phyloP scores from a whole-genome alignment of 1,139 yeast genomes.

The Fermentozyma sake region DNA sequence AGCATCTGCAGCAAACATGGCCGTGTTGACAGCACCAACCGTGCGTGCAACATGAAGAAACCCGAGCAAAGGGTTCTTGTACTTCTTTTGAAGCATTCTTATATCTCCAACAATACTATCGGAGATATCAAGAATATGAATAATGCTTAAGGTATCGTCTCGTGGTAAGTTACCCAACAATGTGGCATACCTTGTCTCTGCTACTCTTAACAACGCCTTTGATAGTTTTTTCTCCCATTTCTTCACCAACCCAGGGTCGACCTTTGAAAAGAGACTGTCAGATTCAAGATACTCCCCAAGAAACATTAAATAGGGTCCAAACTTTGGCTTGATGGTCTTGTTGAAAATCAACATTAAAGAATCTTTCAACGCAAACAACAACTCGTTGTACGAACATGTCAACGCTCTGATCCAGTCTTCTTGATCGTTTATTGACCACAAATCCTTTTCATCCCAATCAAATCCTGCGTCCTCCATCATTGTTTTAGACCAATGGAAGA shows the following conservation, averaged over 20 bases:
- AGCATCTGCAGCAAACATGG: constrained; percentile 62
- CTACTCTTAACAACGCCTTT: constrained; percentile 44
- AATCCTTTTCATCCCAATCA: constrained; percentile 29
- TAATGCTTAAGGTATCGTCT: constrained; percentile 53
- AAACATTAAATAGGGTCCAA: constrained; percentile 51
- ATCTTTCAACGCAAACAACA: constrained; percentile 45
- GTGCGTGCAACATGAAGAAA: constrained; percentile 51
- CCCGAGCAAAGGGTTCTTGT: constrained; percentile 59
- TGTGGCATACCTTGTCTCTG: constrained; percentile 59
- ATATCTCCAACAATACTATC: constrained; percentile 52
- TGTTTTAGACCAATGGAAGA: constrained; percentile 27
- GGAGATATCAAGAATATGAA: constrained; percentile 58
- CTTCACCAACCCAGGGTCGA: constrained; percentile 36
- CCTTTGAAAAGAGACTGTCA: constrained; percentile 39
- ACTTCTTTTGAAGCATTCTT: constrained; percentile 52
- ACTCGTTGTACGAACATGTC: constrained; percentile 42
- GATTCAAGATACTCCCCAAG: constrained; percentile 50
- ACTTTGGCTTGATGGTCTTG: constrained; percentile 50
- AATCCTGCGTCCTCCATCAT: constrained; percentile 30
- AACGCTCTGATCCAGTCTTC: constrained; percentile 50
- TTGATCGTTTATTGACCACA: constrained; percentile 51
- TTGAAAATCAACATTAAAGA: constrained; percentile 45
- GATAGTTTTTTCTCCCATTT: constrained; percentile 52
- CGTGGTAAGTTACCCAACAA: constrained; percentile 58
- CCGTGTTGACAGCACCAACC: constrained; percentile 53